Evolutionary conservation across 108 stramenopile genomes (phyloP).

Genomic region (Cyclotella baltica): DNA sequence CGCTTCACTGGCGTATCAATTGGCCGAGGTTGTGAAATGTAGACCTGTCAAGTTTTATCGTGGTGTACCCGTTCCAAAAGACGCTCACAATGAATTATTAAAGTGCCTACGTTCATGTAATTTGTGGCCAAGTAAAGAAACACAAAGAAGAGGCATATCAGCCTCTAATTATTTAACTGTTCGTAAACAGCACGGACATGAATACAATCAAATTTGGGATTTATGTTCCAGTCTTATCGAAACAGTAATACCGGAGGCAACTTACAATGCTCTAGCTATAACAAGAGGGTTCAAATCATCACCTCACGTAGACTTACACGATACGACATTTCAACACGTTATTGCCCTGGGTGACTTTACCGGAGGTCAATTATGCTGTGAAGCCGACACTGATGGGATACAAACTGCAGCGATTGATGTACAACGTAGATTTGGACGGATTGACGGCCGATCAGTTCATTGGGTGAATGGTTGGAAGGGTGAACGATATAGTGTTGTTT

Average conservation of each 20-base stretch:
- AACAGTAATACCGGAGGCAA: not conserved
- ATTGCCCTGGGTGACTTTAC: conserved; percentile 8
- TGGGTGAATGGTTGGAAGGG: not conserved
- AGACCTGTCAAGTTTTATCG: not conserved
- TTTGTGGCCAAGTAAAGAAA: not conserved
- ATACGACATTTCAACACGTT: conserved; percentile 19
- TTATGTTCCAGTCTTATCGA: not conserved
- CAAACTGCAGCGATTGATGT: not conserved
- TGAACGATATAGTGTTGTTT: not conserved
- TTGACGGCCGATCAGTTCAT: not conserved
- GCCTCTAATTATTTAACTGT: not conserved
- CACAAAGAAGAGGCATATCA: not conserved
- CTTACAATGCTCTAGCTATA: conserved; percentile 8
- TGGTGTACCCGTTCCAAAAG: not conserved
- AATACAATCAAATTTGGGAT: conserved; percentile 8
- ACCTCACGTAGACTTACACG: conserved; percentile 15
- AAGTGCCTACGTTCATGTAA: not conserved
- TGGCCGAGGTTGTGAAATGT: not conserved
- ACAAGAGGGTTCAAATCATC: conserved; percentile 1
- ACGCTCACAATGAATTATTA: not conserved
- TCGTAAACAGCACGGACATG: not conserved
- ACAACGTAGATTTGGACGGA: not conserved
- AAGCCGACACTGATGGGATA: not conserved
- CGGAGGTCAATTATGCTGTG: not conserved
- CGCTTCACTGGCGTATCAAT: not conserved